Conservation (phyloP, 164 flowering plant species). For the Litsea cubeba region DNA sequence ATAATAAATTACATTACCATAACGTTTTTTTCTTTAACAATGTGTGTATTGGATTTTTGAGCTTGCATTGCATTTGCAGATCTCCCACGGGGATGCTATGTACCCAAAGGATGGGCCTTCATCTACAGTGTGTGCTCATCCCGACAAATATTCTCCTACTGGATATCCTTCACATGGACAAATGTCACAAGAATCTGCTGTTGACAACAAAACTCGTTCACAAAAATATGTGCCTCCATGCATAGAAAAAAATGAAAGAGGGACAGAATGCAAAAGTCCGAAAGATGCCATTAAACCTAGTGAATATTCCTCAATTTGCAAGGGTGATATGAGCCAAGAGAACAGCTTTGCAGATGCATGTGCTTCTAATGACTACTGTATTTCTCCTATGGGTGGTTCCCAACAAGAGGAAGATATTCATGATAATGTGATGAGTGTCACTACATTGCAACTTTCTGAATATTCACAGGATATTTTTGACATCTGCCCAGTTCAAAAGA, state of each 20-base stretch:
- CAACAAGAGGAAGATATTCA: background rate
- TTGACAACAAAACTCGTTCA: background rate
- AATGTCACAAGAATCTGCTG: background rate
- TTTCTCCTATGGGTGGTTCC: background rate
- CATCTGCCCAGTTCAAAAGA: slow-evolving; percentile 34
- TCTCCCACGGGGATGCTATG: background rate
- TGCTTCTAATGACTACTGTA: background rate
- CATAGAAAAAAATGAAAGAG: background rate
- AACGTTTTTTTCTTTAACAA: no score
- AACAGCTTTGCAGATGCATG: background rate
- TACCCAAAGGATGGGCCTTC: background rate
- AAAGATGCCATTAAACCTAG: no score
- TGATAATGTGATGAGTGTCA: background rate
- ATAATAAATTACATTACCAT: no score
- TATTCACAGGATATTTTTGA: slow-evolving; percentile 24
- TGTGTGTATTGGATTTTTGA: no score
- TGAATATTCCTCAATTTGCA: background rate
- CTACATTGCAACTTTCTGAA: slow-evolving; percentile 3
- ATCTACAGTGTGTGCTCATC: background rate
- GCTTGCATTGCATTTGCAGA: no score
- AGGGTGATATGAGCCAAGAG: background rate
- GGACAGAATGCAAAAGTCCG: background rate
- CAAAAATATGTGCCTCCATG: background rate
- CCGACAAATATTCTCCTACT: background rate
- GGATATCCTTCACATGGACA: background rate